phyloP scores from a whole-genome alignment of 495 filamentous ascomycete species.

The Venustampulla echinocandica region DNA sequence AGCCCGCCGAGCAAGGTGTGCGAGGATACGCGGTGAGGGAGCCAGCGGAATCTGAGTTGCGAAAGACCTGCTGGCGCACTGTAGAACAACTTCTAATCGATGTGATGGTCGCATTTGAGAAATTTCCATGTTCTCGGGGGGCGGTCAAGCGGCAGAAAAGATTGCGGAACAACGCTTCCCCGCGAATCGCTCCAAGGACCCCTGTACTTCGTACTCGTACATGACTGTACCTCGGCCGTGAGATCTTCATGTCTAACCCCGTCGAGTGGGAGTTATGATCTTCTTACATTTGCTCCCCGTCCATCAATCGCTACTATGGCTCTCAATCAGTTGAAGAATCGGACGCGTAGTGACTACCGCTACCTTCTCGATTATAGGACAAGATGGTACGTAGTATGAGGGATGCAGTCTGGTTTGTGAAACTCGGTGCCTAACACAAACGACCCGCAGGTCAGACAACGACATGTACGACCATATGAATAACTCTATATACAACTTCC shows the following conservation, averaged over 20 bases:
- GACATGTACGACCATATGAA: slow-evolving; percentile 82
- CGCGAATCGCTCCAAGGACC: no score
- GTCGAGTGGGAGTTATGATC: no score
- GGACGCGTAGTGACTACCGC: slow-evolving; percentile 62
- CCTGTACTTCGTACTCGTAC: no score
- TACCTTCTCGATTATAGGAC: slow-evolving; percentile 80
- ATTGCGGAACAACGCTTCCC: no score
- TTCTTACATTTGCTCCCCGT: no score
- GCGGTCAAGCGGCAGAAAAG: no score
- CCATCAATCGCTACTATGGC: no score
- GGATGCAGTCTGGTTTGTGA: neutral
- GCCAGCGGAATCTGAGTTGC: slow-evolving; percentile 37
- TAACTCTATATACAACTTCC: slow-evolving; percentile 57
- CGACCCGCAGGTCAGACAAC: slow-evolving; percentile 65
- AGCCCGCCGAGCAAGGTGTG: slow-evolving; percentile 49
- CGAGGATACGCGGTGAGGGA: slow-evolving; percentile 49
- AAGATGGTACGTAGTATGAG: slow-evolving; percentile 63
- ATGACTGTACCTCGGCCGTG: no score
- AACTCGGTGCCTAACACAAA: neutral
- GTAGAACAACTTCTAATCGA: no score
- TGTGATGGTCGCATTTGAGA: no score
- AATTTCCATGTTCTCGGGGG: no score
- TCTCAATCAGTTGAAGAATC: slow-evolving; percentile 45
- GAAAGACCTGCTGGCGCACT: neutral
- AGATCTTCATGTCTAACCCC: no score